A percentile compares a stretch with the other conserved stretches of the same genome.
phyloP scores from a whole-genome alignment of 1,139 yeast genomes.

The Zygosaccharomyces pseudobailii region DNA sequence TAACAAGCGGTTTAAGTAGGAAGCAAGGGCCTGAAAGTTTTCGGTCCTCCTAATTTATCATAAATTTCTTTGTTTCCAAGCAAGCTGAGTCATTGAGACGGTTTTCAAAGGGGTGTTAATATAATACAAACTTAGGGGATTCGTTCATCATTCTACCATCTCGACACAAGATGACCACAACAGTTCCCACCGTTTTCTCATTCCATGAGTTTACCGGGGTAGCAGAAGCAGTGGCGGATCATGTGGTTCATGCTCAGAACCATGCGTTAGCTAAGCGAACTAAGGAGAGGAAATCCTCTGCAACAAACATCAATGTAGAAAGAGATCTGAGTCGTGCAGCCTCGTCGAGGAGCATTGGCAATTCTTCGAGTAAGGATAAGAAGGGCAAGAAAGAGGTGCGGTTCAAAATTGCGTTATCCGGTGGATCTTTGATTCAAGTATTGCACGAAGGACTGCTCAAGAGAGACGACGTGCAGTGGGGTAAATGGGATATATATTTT shows the following conservation, averaged over 20 bases:
- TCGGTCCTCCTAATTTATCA: not conserved
- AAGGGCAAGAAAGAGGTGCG: slow-evolving; percentile 44
- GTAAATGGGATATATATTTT: slow-evolving; percentile 91
- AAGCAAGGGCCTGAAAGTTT: not conserved
- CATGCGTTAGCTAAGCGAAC: slow-evolving; percentile 27
- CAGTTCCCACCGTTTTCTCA: slow-evolving; percentile 87
- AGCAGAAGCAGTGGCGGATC: slow-evolving; percentile 93
- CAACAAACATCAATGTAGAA: slow-evolving; percentile 13
- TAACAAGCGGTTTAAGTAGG: not conserved
- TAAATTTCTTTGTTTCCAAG: not conserved
- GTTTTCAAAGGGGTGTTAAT: not conserved
- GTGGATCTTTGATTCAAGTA: slow-evolving; percentile 86
- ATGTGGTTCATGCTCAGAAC: slow-evolving; percentile 77
- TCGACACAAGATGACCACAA: slow-evolving; percentile 62
- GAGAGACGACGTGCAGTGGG: slow-evolving; percentile 79
- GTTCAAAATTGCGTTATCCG: slow-evolving; percentile 86
- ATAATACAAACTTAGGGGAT: not conserved
- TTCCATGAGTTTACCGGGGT: slow-evolving; percentile 86
- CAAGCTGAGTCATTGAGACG: not conserved
- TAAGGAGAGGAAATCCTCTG: slow-evolving; percentile 21
- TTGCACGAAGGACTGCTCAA: slow-evolving; percentile 76
- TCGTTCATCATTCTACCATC: not conserved
- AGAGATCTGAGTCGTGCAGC: slow-evolving; percentile 12
- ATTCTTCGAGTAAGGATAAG: slow-evolving; percentile 12
- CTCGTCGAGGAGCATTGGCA: slow-evolving; percentile 16